These are phyloP conservation scores for Penicillium paradoxum DNA, from an alignment of 495 filamentous ascomycete species.

Conservation along the genomic window DNA sequence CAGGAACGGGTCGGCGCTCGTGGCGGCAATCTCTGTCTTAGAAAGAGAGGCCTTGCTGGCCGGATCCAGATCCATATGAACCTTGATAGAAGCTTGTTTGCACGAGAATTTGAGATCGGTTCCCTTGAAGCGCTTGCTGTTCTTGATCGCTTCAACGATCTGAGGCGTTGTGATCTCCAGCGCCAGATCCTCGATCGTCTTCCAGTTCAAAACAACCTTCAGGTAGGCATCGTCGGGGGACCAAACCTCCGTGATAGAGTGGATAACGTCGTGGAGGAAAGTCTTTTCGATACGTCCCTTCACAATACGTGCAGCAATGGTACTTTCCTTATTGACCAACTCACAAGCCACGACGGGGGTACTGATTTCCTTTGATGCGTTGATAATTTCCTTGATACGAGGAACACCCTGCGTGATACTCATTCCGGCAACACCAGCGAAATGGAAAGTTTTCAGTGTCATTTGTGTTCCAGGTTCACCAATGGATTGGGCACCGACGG, in stretches of 20 bases:
- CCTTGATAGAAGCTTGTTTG: slow-evolving; percentile 50
- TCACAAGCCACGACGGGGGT: slow-evolving; percentile 89
- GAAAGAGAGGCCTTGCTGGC: slow-evolving; percentile 47
- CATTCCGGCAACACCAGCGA: slow-evolving; percentile 98
- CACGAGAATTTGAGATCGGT: slow-evolving; percentile 48
- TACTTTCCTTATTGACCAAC: slow-evolving; percentile 61
- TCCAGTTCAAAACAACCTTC: slow-evolving; percentile 68
- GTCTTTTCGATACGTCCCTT: slow-evolving; percentile 83
- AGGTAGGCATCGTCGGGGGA: slow-evolving; percentile 66
- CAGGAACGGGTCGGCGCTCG: slow-evolving; percentile 66
- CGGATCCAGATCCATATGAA: slow-evolving; percentile 54
- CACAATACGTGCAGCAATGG: slow-evolving; percentile 75
- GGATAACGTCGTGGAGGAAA: slow-evolving; percentile 53
- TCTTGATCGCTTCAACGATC: slow-evolving; percentile 67
- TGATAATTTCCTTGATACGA: slow-evolving; percentile 99
- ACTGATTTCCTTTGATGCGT: slow-evolving; percentile 86
- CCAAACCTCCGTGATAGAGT: slow-evolving; percentile 78
- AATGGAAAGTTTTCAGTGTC: slow-evolving; percentile 99
- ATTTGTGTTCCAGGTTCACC: slow-evolving; percentile 98
- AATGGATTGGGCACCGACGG: slow-evolving; percentile 95
- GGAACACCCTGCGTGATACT: slow-evolving; percentile 98
- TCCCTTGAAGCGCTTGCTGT: slow-evolving; percentile 70
- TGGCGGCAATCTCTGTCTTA: slow-evolving; percentile 50
- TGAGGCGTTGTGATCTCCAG: slow-evolving; percentile 66
- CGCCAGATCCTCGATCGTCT: slow-evolving; percentile 70